Evolutionary conservation across 306 rosid species (phyloP).

Genomic region (Hippophae rhamnoides): DNA sequence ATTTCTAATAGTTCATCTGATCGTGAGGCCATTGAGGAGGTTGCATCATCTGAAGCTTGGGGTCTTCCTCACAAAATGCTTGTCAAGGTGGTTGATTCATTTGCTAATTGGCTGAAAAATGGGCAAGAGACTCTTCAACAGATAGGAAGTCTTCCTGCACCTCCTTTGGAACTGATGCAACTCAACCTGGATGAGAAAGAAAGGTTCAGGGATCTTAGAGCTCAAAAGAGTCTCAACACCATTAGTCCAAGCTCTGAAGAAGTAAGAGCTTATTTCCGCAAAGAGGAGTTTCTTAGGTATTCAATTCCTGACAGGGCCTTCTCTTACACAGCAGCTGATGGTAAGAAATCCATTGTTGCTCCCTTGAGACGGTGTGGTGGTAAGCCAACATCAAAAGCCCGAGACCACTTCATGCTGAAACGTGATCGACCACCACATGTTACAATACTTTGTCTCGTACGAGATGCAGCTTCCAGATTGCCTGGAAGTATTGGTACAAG

Average conservation of each 20-base stretch:
- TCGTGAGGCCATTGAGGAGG: slow-evolving; percentile 65
- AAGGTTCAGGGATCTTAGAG: slow-evolving; percentile 90
- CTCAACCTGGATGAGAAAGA: slow-evolving; percentile 94
- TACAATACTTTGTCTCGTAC: slow-evolving; percentile 93
- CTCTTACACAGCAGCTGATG: slow-evolving; percentile 94
- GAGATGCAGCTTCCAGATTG: slow-evolving; percentile 98
- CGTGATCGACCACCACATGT: slow-evolving; percentile 98
- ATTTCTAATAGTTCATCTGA: slow-evolving; percentile 45
- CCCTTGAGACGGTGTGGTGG: slow-evolving; percentile 98
- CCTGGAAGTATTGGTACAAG: slow-evolving; percentile 99
- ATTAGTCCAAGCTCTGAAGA: slow-evolving; percentile 83
- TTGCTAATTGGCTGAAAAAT: slow-evolving; percentile 98
- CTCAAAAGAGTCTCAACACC: slow-evolving; percentile 97
- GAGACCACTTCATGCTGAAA: slow-evolving; percentile 98
- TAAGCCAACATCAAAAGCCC: slow-evolving; percentile 98
- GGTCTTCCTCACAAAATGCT: slow-evolving; percentile 91
- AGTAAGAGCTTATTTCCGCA: slow-evolving; percentile 82
- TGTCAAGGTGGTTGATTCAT: slow-evolving; percentile 91
- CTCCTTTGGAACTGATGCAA: slow-evolving; percentile 87
- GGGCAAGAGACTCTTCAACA: slow-evolving; percentile 98
- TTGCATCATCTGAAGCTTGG: slow-evolving; percentile 88
- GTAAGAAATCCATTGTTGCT: slow-evolving; percentile 93
- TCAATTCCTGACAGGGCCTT: slow-evolving; percentile 98
- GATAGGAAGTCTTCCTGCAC: slow-evolving; percentile 95
- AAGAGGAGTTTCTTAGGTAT: slow-evolving; percentile 92